These are phyloP conservation scores for Eimeria maxima DNA, from an alignment of 169 alveolate species.

Conservation along the genomic window DNA sequence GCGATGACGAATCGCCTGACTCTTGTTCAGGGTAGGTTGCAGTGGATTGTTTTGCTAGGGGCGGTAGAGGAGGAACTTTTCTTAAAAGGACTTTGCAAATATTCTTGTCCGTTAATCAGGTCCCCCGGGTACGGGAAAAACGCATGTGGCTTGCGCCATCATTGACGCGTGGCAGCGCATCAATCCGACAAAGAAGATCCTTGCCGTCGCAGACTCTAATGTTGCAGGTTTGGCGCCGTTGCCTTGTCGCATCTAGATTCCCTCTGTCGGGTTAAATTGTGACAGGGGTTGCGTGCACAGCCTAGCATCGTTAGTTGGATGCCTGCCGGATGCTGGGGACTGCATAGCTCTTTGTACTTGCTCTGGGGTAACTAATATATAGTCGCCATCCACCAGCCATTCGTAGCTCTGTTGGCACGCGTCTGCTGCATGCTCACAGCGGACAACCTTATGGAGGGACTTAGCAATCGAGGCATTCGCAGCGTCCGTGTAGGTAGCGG, in stretches of 20 bases:
- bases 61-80: background rate
- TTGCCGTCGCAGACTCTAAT: slow-evolving; percentile 79
- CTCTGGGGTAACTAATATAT: background rate
- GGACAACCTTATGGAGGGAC: slow-evolving; percentile 82
- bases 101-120: slow-evolving; percentile 21
- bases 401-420: background rate
- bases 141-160: slow-evolving; percentile 82
- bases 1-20: slow-evolving; percentile 83
- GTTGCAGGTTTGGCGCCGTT: slow-evolving; percentile 66
- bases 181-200: slow-evolving; percentile 69
- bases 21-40: slow-evolving; percentile 77
- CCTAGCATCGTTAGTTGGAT: background rate
- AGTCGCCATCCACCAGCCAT: background rate
- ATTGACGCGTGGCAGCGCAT: slow-evolving; percentile 76
- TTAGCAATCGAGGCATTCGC: slow-evolving; percentile 80
- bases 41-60: background rate
- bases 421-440: slow-evolving; percentile 55
- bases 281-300: background rate
- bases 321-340: background rate
- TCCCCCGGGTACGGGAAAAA: slow-evolving; percentile 84
- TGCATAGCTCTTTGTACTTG: background rate
- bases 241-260: background rate
- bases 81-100: background rate
- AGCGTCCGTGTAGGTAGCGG: slow-evolving; percentile 84
- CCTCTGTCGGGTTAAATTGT: background rate